Evolutionary conservation across 192 early-diverging fungal species (phyloP).

Genomic region (Umbelopsis isabellina): DNA sequence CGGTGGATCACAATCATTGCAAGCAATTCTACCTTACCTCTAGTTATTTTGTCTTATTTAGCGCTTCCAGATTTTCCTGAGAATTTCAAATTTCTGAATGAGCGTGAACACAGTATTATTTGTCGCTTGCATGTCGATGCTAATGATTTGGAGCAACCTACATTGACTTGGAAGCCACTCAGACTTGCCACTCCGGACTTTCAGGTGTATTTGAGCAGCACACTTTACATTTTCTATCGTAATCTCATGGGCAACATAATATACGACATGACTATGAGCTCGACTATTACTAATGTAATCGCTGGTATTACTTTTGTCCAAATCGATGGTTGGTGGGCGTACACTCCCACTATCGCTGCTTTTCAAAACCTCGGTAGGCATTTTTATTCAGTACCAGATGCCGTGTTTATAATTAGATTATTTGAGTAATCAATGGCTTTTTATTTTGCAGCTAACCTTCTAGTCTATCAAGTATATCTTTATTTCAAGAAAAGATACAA

Average conservation of each 20-base stretch:
- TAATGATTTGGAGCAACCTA: conserved; percentile 44
- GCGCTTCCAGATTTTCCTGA: conserved; percentile 54
- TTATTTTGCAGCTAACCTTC: no score
- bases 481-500: no score
- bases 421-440: no score
- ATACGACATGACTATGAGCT: no score
- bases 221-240: conserved; percentile 65
- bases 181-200: conserved; percentile 48
- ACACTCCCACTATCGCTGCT: no score
- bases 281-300: no score
- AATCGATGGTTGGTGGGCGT: no score
- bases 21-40: conserved; percentile 58
- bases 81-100: conserved; percentile 45
- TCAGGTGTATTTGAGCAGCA: conserved; percentile 45
- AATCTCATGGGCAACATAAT: conserved; percentile 55
- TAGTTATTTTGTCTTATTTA: conserved; percentile 56
- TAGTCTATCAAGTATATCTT: no score
- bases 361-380: no score
- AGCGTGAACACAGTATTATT: conserved; percentile 45
- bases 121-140: conserved; percentile 50
- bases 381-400: no score
- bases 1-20: conserved; percentile 74
- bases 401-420: no score
- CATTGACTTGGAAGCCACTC: conserved; percentile 57
- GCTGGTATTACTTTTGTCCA: no score